Conservation (phyloP, 768 basidiomycete species). For the Tubosaeta brunneosetosa region DNA sequence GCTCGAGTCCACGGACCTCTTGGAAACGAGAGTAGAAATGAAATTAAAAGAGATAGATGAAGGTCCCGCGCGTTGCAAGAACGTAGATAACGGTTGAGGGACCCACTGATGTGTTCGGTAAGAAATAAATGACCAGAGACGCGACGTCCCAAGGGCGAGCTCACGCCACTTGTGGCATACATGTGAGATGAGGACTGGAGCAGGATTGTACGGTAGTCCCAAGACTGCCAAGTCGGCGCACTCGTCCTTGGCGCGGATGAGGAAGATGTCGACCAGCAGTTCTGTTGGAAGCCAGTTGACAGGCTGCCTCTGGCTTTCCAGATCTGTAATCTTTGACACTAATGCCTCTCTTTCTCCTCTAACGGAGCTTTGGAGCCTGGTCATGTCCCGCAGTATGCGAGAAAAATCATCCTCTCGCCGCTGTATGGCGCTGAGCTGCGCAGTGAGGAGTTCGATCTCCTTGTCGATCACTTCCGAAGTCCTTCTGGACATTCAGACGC, state of each 20-base stretch:
- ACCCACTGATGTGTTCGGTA: conserved; percentile 26
- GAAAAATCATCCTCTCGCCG: conserved; percentile 39
- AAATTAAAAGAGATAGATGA: conserved; percentile 36
- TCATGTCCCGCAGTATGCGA: conserved; percentile 38
- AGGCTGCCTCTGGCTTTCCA: conserved; percentile 42
- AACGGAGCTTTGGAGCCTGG: conserved; percentile 34
- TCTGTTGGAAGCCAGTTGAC: conserved; percentile 51
- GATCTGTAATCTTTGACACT: conserved; percentile 25
- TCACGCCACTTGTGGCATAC: conserved; percentile 49
- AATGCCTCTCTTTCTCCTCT: conserved; percentile 31
- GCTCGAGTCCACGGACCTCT: conserved; percentile 11
- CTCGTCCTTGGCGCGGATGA: conserved; percentile 26
- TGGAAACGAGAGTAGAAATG: conserved; percentile 17
- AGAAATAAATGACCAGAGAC: conserved; percentile 42
- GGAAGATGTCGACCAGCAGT: conserved; percentile 43
- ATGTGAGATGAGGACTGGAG: conserved; percentile 42
- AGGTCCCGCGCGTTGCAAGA: conserved; percentile 34
- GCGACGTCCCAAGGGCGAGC: conserved; percentile 38
- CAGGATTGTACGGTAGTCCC: conserved; percentile 27
- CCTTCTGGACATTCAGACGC: conserved; percentile 17
- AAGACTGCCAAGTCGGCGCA: conserved; percentile 15
- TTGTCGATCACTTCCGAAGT: conserved; percentile 28
- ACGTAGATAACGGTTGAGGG: conserved; percentile 22
- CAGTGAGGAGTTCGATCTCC: conserved; percentile 36
- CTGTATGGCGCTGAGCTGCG: conserved; percentile 35